These are phyloP conservation scores for Mortierella sp. DNA, from an alignment of 371 early-diverging fungal genomes.

Conservation along the genomic window DNA sequence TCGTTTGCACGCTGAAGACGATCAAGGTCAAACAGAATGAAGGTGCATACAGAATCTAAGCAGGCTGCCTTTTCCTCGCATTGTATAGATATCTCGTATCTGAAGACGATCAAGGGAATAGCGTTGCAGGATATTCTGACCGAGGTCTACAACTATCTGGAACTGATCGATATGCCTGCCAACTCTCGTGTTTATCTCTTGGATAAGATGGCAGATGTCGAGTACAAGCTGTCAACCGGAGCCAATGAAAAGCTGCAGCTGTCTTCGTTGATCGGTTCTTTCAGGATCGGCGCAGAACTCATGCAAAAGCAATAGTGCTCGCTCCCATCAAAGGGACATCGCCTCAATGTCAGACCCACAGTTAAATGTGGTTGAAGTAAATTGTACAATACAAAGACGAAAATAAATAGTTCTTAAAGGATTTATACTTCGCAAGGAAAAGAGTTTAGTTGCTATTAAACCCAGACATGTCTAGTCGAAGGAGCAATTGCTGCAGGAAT, in stretches of 20 bases:
- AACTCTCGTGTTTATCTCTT: conserved; percentile 73
- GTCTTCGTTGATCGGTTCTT: conserved; percentile 81
- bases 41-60: too few species aligned
- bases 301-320: conserved; percentile 26
- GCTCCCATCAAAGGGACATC: background rate
- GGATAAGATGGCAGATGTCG: conserved; percentile 88
- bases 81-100: conserved; percentile 72
- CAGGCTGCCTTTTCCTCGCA: too few species aligned
- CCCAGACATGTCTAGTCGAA: conserved; percentile 35
- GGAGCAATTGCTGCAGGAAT: conserved; percentile 33
- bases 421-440: too few species aligned
- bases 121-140: conserved; percentile 91
- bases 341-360: too few species aligned
- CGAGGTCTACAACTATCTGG: conserved; percentile 74
- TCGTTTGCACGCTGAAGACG: too few species aligned
- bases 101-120: conserved; percentile 86
- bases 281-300: conserved; percentile 78
- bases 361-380: too few species aligned
- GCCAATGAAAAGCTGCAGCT: conserved; percentile 88
- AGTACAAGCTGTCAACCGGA: conserved; percentile 87
- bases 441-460: conserved; percentile 19
- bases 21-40: too few species aligned
- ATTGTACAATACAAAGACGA: too few species aligned
- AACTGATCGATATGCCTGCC: conserved; percentile 75
- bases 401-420: background rate